A percentile compares a stretch with the other conserved stretches of the same genome.
Evolutionary conservation across 2,329 filamentous ascomycete species (phyloP).

Genomic region (Colletotrichum simmondsii): DNA sequence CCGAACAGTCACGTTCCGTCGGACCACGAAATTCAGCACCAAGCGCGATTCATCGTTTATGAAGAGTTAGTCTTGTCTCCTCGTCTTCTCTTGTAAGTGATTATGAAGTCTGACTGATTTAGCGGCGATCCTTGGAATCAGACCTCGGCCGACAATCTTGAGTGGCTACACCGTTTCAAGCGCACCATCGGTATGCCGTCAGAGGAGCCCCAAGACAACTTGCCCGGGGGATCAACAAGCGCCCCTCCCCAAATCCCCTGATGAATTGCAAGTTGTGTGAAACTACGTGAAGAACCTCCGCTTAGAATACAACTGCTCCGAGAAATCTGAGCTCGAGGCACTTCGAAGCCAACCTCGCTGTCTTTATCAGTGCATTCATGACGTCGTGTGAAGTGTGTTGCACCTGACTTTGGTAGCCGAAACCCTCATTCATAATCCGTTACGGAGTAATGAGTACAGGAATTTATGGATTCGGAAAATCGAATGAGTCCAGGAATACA

Average conservation of each 20-base stretch:
- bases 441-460: too few species aligned
- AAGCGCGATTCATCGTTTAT: conserved; percentile 46
- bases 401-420: too few species aligned
- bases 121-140: conserved; percentile 34
- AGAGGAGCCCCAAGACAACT: neutral
- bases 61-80: conserved; percentile 39
- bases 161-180: conserved; percentile 32
- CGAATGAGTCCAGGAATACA: too few species aligned
- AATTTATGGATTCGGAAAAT: too few species aligned
- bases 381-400: too few species aligned
- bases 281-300: too few species aligned
- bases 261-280: neutral
- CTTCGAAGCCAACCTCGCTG: neutral
- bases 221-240: too few species aligned
- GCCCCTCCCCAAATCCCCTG: neutral
- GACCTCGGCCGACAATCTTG: conserved; percentile 29
- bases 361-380: neutral
- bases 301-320: neutral
- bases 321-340: neutral
- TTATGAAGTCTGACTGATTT: neutral
- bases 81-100: fast-evolving
- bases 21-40: conserved; percentile 47
- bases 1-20: conserved; percentile 44
- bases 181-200: conserved; percentile 3
- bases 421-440: too few species aligned